Evolutionary conservation across 257 asterid genomes (phyloP).

Genomic region (Capsicum rhomboideum): DNA sequence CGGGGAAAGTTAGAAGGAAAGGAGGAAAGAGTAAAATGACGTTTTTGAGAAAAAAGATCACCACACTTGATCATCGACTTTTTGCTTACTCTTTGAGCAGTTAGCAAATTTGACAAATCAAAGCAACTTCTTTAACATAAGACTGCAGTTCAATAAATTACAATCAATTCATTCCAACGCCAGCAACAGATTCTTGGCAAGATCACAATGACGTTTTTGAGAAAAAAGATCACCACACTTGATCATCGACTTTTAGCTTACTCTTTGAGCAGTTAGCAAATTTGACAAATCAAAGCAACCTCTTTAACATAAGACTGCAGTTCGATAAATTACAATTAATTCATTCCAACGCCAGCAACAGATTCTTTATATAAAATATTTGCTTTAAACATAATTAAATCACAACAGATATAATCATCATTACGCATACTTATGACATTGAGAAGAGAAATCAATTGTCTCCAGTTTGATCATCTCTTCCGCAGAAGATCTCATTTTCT

Average conservation of each 20-base stretch:
- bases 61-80: neutral
- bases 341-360: neutral
- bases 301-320: neutral
- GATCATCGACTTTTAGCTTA: neutral
- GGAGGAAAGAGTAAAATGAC: neutral
- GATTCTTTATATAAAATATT: neutral
- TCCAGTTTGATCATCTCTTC: neutral
- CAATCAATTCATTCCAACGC: neutral
- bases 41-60: neutral
- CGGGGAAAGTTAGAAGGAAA: constrained; percentile 7
- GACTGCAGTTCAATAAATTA: neutral
- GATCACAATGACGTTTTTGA: neutral
- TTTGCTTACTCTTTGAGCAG: neutral
- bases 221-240: neutral
- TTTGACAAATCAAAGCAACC: neutral
- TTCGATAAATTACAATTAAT: neutral
- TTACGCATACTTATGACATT: neutral
- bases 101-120: neutral
- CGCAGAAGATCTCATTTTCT: neutral
- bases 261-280: neutral
- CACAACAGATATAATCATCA: neutral
- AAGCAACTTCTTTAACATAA: neutral
- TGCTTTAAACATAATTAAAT: neutral
- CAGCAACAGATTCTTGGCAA: neutral
- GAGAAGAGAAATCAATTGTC: neutral